Conservation (phyloP, 139 green algal species). For the Picochlorum sp. region DNA sequence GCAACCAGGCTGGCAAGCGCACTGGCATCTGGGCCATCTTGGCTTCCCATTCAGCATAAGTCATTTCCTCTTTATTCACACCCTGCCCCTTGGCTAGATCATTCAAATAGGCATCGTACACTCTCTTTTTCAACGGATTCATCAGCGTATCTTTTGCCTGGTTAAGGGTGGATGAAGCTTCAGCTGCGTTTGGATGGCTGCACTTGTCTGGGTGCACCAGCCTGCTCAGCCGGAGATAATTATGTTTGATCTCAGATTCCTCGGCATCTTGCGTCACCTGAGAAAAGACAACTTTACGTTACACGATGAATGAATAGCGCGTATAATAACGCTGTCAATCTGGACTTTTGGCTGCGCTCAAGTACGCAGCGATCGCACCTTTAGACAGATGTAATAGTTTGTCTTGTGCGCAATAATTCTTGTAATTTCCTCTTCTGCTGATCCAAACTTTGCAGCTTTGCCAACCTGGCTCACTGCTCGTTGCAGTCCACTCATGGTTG, state of each 20-base stretch:
- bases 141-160: slow-evolving; percentile 5
- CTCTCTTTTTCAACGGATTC: slow-evolving; percentile 5
- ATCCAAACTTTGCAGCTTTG: slow-evolving; percentile 1
- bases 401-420: slow-evolving; percentile 1
- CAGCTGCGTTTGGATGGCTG: neutral
- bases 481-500: neutral
- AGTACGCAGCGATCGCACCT: neutral
- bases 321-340: neutral
- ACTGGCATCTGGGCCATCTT: neutral
- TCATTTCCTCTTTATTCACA: neutral
- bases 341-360: neutral
- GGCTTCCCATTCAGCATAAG: slow-evolving; percentile 11
- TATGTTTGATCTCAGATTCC: slow-evolving; percentile 1
- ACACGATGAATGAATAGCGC: neutral
- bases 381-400: slow-evolving; percentile 8
- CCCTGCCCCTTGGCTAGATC: neutral
- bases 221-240: neutral
- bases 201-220: slow-evolving; percentile 11
- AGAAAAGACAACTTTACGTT: neutral
- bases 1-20: neutral
- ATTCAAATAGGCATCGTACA: slow-evolving; percentile 6
- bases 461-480: neutral
- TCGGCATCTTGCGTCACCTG: slow-evolving; percentile 1
- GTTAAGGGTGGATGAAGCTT: slow-evolving; percentile 1
- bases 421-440: slow-evolving; percentile 2